A percentile compares a stretch with the other conserved stretches of the same genome.
These are phyloP conservation scores for Hypericum androsaemum DNA, from an alignment of 345 rosid species.

Conservation along the genomic window DNA sequence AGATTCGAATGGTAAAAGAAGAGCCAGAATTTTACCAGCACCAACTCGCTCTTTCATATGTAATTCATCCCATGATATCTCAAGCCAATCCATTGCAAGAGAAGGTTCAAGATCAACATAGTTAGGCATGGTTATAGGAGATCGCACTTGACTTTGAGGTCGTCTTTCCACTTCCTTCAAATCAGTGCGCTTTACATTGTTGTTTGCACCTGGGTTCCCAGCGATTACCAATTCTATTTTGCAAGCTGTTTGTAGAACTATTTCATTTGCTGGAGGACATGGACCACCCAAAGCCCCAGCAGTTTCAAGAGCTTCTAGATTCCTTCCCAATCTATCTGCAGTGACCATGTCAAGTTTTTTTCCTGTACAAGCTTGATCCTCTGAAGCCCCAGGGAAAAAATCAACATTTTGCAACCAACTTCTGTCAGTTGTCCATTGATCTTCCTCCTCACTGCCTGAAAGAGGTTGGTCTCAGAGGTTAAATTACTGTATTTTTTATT, in stretches of 20 bases:
- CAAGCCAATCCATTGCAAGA: slow-evolving; percentile 97
- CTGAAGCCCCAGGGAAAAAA: slow-evolving; percentile 16
- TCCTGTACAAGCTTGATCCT: slow-evolving; percentile 21
- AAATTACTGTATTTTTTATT: too few relatives aligned
- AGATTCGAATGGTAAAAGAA: neutral
- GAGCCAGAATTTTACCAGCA: slow-evolving; percentile 51
- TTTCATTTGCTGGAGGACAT: slow-evolving; percentile 20
- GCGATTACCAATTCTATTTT: slow-evolving; percentile 27
- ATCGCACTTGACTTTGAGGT: slow-evolving; percentile 28
- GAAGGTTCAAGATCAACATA: slow-evolving; percentile 80
- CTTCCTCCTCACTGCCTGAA: slow-evolving; percentile 27
- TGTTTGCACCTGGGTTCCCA: slow-evolving; percentile 25
- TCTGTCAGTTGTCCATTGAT: slow-evolving; percentile 17
- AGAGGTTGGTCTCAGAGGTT: slow-evolving; percentile 7
- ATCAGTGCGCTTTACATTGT: slow-evolving; percentile 25
- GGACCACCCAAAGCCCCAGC: slow-evolving; percentile 19
- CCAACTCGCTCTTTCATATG: slow-evolving; percentile 91
- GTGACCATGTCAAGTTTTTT: slow-evolving; percentile 28
- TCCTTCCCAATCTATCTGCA: slow-evolving; percentile 17
- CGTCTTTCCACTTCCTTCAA: slow-evolving; percentile 27
- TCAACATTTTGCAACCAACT: slow-evolving; percentile 17
- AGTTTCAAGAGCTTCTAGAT: slow-evolving; percentile 19
- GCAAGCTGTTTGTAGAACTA: slow-evolving; percentile 18
- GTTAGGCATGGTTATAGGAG: slow-evolving; percentile 38
- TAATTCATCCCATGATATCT: slow-evolving; percentile 83